These are phyloP conservation scores for Neonectria magnoliae DNA, from an alignment of 2,329 filamentous ascomycete species.

Conservation along the genomic window DNA sequence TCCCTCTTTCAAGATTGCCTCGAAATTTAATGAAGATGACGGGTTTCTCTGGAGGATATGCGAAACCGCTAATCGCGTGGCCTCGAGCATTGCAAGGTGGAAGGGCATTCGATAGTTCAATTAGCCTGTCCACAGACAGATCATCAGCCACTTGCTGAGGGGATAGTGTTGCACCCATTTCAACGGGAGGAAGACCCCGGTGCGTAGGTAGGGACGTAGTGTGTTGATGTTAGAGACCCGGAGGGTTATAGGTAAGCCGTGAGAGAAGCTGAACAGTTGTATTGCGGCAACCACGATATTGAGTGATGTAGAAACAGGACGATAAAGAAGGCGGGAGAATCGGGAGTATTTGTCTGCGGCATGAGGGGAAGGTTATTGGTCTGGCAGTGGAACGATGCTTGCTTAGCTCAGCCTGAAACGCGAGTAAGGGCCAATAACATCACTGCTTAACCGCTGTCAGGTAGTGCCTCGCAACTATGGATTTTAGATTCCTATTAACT, in stretches of 20 bases:
- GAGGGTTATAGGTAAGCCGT: too few relatives aligned
- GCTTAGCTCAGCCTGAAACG: not conserved
- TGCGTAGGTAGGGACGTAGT: not conserved
- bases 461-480: too few relatives aligned
- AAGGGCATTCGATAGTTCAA: not conserved
- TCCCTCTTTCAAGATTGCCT: not conserved
- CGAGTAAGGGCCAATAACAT: not conserved
- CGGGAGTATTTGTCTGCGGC: not conserved
- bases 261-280: too few relatives aligned
- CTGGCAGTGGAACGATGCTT: not conserved
- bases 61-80: not conserved
- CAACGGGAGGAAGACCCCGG: not conserved
- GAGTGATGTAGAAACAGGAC: too few relatives aligned
- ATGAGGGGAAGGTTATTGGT: too few relatives aligned
- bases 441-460: too few relatives aligned
- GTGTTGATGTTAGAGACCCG: not conserved
- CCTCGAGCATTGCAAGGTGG: not conserved
- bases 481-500: too few relatives aligned
- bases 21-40: constrained; percentile 10
- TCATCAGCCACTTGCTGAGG: not conserved
- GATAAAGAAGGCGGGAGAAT: not conserved
- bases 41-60: not conserved
- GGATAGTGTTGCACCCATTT: not conserved
- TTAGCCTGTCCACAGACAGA: not conserved
- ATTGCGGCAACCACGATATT: too few relatives aligned